phyloP scores from a whole-genome alignment of 805 yeast species.

The Dipodascus geniculatus region DNA sequence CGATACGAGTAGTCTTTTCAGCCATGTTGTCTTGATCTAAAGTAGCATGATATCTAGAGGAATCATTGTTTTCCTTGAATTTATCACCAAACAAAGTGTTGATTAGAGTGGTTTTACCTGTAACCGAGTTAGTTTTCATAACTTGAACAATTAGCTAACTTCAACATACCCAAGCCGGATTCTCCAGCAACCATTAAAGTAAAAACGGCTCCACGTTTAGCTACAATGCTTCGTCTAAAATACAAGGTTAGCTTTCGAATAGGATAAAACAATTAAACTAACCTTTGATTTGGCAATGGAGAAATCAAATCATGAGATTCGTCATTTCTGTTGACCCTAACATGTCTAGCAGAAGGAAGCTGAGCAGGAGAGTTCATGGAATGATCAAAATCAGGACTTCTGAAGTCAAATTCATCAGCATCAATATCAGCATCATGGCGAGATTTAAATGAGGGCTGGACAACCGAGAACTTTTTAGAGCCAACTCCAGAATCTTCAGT shows the following conservation, averaged over 20 bases:
- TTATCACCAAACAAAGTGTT: slow-evolving; percentile 59
- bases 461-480: background rate
- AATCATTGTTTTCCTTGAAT: background rate
- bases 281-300: background rate
- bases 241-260: background rate
- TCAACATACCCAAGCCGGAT: slow-evolving; percentile 64
- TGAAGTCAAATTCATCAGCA: background rate
- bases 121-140: background rate
- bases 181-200: slow-evolving; percentile 72
- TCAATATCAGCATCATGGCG: background rate
- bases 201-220: slow-evolving; percentile 47
- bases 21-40: slow-evolving; percentile 20
- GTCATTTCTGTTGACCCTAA: background rate
- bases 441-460: background rate
- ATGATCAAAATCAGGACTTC: background rate
- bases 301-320: background rate
- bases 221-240: slow-evolving; percentile 36
- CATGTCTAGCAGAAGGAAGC: background rate
- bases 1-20: slow-evolving; percentile 47
- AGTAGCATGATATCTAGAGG: background rate
- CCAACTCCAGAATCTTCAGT: background rate
- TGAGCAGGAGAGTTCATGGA: background rate
- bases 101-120: slow-evolving; percentile 64
- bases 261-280: background rate
- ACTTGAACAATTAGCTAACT: background rate